Base-by-base conservation (phyloP, 805 yeast genomes). In the Kuraishia capsulata region DNA sequence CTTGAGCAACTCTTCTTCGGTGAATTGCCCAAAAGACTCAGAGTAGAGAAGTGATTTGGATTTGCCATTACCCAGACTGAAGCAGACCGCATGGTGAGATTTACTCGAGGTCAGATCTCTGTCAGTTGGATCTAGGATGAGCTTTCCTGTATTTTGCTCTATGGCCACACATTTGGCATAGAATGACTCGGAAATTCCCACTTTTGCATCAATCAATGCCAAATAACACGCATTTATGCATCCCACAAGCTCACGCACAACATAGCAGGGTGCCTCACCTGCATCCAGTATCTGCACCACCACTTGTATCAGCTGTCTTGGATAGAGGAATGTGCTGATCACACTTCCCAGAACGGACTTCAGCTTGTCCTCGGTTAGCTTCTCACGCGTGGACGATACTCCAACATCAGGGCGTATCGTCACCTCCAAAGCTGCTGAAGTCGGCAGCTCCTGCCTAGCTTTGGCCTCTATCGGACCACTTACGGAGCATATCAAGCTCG, bases 401-500 rank as follows among this genome's bases (percentile, higher is more conserved):
- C 97, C 97, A 11, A 67, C 62, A 18, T 81, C 76, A 1, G 97
- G 96, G 30, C 88, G 66, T 2, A 89, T 78, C 17, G 76, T 72
- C 5, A 92, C 71, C 56, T 88, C 96, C 14, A 92, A 56, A 14
- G 85, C 78, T 13, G 90, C 81, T 33, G 69, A 65, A 13, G 83
- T 79, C 9, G 97, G 96, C 25, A 79, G 57, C 54, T 90, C 97
- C 53, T 88, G 95, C 48, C 90, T 73, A 11, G 76, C 59, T 54
- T 80, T 81, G 9, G 86, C 79, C 51, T 90, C 97, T 23, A 90
- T 71, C 0, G 98, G 98, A 0, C 98, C 98, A 1, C 89, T 73
- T 1, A 90, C 89, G 0, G 96, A 78, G 32, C 81, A 76, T 2
- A 89, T 59, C 3, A 83, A 78, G 40, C 72, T 72, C 1, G 82